phyloP scores from a whole-genome alignment of 1,284 basidiomycete species.

The Ganoderma sinense region DNA sequence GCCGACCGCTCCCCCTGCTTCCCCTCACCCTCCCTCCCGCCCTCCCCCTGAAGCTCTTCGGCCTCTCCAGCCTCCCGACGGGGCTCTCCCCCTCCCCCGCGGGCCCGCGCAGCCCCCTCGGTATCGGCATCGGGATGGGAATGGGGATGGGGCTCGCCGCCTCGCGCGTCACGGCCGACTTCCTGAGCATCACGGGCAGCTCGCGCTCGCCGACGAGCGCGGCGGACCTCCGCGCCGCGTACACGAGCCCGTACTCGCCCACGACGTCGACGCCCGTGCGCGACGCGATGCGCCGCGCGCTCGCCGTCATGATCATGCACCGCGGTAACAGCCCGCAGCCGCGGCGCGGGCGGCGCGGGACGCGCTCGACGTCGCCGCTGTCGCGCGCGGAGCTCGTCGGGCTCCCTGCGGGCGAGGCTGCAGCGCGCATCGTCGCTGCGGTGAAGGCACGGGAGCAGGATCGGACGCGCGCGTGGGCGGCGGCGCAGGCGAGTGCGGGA shows the following conservation, averaged over 20 bases:
- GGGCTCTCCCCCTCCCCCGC: neutral
- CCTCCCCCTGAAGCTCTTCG: neutral
- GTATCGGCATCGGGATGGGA: no score
- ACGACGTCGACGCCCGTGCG: neutral
- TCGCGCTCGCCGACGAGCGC: neutral
- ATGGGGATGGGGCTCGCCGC: neutral
- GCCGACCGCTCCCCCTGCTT: neutral
- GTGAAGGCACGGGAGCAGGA: neutral
- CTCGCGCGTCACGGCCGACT: neutral
- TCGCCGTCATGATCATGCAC: constrained; percentile 6
- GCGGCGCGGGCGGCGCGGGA: neutral
- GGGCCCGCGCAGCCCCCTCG: no score
- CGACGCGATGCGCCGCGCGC: constrained; percentile 3
- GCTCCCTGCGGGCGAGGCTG: neutral
- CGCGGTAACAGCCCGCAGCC: neutral
- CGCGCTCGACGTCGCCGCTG: neutral
- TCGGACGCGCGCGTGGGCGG: neutral
- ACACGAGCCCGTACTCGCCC: no score
- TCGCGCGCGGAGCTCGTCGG: neutral
- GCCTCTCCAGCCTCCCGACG: neutral
- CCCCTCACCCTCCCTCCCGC: neutral
- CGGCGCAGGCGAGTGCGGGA: neutral
- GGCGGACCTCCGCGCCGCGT: neutral
- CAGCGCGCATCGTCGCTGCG: neutral
- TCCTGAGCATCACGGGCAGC: neutral